phyloP scores from a whole-genome alignment of 768 basidiomycete genomes.

The Coprinopsis cinerea region DNA sequence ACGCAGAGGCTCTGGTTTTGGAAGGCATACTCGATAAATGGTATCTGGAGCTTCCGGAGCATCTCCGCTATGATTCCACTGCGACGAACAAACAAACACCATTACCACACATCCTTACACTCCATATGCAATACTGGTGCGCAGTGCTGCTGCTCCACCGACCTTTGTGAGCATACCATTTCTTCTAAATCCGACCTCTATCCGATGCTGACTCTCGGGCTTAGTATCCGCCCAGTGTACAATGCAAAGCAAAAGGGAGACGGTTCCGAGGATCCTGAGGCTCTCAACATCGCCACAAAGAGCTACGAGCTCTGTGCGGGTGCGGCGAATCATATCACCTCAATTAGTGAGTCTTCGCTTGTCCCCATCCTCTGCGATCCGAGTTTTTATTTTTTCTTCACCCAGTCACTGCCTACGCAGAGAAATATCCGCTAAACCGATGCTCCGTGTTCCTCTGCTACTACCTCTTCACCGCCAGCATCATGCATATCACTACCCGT shows the following conservation, averaged over 20 bases:
- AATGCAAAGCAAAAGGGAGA: conserved; percentile 35
- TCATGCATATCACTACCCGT: conserved; percentile 76
- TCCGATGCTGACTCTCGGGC: conserved; percentile 11
- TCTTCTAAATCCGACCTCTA: conserved; percentile 5
- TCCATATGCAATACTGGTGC: conserved; percentile 88
- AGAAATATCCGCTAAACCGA: conserved; percentile 54
- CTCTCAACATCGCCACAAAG: conserved; percentile 48
- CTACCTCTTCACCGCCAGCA: conserved; percentile 73
- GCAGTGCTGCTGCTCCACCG: conserved; percentile 68
- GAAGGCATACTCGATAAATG: conserved; percentile 67
- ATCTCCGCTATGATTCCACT: conserved; percentile 58
- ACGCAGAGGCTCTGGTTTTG: conserved; percentile 48
- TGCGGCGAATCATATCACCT: conserved; percentile 76
- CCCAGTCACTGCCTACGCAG: conserved; percentile 52
- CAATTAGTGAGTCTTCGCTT: conserved; percentile 42
- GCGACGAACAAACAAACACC: conserved; percentile 19
- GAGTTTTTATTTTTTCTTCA: conserved; percentile 2
- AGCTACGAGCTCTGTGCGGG: conserved; percentile 68
- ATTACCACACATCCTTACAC: conserved; percentile 61
- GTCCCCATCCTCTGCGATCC: neutral
- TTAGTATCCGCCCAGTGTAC: conserved; percentile 37
- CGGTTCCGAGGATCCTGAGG: conserved; percentile 46
- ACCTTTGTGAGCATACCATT: conserved; percentile 55
- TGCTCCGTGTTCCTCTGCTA: conserved; percentile 70
- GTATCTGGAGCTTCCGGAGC: conserved; percentile 65